phyloP scores from a whole-genome alignment of 2,329 filamentous ascomycete genomes.

The Pochonia chlamydosporia region DNA sequence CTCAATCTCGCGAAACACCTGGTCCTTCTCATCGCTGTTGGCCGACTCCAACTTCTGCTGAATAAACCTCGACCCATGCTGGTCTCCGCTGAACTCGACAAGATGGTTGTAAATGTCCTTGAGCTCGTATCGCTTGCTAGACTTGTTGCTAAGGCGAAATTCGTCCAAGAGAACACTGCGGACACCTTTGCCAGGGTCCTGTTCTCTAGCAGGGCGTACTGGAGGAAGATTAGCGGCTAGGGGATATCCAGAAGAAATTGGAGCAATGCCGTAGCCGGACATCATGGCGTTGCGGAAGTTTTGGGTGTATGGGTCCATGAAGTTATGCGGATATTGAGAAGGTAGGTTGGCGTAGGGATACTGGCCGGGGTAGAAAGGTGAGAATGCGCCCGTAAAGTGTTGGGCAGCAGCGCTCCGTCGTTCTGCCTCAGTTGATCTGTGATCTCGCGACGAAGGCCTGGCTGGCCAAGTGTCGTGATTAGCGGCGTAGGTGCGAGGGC shows the following conservation, averaged over 20 bases:
- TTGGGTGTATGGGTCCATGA: constrained; percentile 31
- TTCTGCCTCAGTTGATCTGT: constrained; percentile 30
- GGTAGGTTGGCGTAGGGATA: constrained; percentile 23
- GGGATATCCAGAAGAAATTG: constrained; percentile 24
- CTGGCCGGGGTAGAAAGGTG: constrained; percentile 24
- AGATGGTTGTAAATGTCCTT: constrained; percentile 85
- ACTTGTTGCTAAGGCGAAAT: constrained; percentile 69
- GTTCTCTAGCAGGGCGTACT: constrained; percentile 41
- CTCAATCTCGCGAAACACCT: constrained; percentile 81
- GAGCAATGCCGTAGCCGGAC: constrained; percentile 26
- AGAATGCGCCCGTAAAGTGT: constrained; percentile 23
- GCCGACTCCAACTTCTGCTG: constrained; percentile 87
- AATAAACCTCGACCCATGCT: constrained; percentile 92
- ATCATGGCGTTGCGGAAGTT: constrained; percentile 31
- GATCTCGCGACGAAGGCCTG: constrained; percentile 27
- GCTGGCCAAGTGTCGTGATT: constrained; percentile 32
- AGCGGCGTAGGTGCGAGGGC: constrained; percentile 20
- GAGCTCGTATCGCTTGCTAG: constrained; percentile 69
- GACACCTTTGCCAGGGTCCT: constrained; percentile 53
- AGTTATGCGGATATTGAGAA: constrained; percentile 28
- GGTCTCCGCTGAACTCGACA: constrained; percentile 92
- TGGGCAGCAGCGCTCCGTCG: constrained; percentile 27
- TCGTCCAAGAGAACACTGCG: constrained; percentile 73
- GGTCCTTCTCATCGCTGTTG: constrained; percentile 93
- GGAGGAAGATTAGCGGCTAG: constrained; percentile 21